Conservation (phyloP, 2,329 filamentous ascomycete species). For the Scorias spongiosa region DNA sequence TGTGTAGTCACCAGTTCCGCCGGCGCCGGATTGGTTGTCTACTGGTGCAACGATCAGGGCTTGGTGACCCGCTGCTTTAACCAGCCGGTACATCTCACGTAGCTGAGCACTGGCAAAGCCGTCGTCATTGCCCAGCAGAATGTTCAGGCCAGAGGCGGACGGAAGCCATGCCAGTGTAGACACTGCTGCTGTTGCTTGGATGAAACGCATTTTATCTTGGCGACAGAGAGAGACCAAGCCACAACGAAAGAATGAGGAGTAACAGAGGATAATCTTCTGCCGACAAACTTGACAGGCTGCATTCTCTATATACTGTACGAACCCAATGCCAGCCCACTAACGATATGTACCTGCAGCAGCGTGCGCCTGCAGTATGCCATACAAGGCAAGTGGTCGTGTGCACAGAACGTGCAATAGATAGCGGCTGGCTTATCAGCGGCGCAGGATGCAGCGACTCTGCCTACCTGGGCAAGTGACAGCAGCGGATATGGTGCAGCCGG, state of each 20-base stretch:
- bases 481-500: background rate
- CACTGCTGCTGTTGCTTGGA: constrained; percentile 2
- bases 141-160: constrained; percentile 13
- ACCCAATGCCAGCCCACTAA: background rate
- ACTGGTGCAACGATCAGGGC: constrained; percentile 29
- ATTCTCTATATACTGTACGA: background rate
- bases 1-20: constrained; percentile 30
- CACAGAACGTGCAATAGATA: background rate
- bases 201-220: constrained; percentile 5
- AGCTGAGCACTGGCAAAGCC: constrained; percentile 24
- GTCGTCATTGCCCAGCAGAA: constrained; percentile 25
- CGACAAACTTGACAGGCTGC: no score
- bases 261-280: no score
- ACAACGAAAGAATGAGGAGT: background rate
- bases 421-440: background rate
- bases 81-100: constrained; percentile 23
- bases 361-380: background rate
- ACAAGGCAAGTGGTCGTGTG: background rate
- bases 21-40: constrained; percentile 31
- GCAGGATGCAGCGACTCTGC: no score
- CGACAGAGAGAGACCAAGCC: no score
- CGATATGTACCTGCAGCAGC: background rate
- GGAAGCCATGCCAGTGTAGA: constrained; percentile 6
- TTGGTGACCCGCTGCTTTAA: constrained; percentile 24
- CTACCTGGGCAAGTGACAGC: no score